Conservation (phyloP, 371 early-diverging fungal species). For the Saksenaea vasiformis region DNA sequence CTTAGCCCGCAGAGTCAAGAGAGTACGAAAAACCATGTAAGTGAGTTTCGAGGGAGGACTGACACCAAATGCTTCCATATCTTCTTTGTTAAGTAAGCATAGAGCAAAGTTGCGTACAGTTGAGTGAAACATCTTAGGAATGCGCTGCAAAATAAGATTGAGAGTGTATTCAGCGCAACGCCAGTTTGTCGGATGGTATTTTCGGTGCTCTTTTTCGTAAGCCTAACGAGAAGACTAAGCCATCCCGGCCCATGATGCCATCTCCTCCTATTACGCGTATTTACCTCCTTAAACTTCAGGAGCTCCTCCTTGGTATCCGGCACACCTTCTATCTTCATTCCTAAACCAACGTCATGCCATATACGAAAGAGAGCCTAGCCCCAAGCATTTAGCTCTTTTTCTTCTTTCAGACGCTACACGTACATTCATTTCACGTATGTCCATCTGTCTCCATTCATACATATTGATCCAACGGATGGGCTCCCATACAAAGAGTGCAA, state of each 20-base stretch:
- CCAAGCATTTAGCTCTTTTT: not conserved
- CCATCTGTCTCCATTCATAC: constrained; percentile 53
- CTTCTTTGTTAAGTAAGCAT: constrained; percentile 22
- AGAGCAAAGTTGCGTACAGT: constrained; percentile 20
- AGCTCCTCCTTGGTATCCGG: constrained; percentile 49
- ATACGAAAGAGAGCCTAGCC: constrained; percentile 37
- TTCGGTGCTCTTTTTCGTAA: constrained; percentile 18
- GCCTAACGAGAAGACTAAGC: constrained; percentile 19
- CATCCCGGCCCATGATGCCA: not conserved
- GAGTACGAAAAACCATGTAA: constrained; percentile 4
- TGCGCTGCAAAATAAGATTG: constrained; percentile 23
- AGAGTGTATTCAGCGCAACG: constrained; percentile 32
- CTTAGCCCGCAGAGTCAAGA: constrained; percentile 22
- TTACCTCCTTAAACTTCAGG: constrained; percentile 34
- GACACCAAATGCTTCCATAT: constrained; percentile 31
- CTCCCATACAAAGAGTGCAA: constrained; percentile 48
- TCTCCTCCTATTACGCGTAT: not conserved
- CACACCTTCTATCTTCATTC: constrained; percentile 55
- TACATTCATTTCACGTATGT: constrained; percentile 51
- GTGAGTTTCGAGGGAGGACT: constrained; percentile 22
- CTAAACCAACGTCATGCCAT: constrained; percentile 43
- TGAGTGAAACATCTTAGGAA: constrained; percentile 28
- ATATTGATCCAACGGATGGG: constrained; percentile 45
- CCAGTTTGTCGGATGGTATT: constrained; percentile 25
- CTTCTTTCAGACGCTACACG: not conserved